Evolutionary conservation across 2,329 filamentous ascomycete species (phyloP), one percentile per base, ranked within the genome.

Genomic region (Teratosphaeria destructans): DNA sequence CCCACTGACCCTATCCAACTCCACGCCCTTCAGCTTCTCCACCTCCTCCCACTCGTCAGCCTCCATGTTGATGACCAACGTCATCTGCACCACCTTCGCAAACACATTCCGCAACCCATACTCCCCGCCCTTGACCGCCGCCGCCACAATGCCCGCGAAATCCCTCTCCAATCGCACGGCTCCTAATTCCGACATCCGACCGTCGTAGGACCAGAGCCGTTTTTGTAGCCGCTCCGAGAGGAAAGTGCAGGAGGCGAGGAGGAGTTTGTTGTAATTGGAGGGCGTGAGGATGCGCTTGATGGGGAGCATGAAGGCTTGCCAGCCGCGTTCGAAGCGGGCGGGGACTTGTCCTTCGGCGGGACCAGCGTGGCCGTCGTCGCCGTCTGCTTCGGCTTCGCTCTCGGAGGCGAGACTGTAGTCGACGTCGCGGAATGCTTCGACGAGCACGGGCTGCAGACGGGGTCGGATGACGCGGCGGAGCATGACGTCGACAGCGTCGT

Each of bases 31-130:
- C 35, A 78, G 74, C 49, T 80, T 75, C 6, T 74, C 69, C 47
- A 75, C 72, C 47, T 94, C 90, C 55, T 93, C 89, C 89, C 91
- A 96, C 74, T 96, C 93, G 60, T 96, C 92, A 37, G 94, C 89
- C 71, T 96, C 92, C 90, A 96, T 95, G 66, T 92, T 93, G 71
- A 93, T 85, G 16, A 96, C 84, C 79, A 95, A 84, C 60, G 88
- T 84, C 67, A 96, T 86, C 79, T 96, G 90, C 61, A 82, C 81
- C 60, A 88, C 89, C 68, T 86, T 84, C 32, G 82, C 80, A 76
- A 96, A 96, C 3, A 82, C 75, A 69, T 95, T 91, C 35, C 90
- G 80, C 39, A 94, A 82, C 1, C 83, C 83, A 71, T 95, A 96
- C 68, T 88, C n/a, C 3, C 81, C 82, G 2, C 86, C 89, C 62